Evolutionary conservation across 23 red algal species (phyloP).

Genomic region (Rhodosorus marinus): DNA sequence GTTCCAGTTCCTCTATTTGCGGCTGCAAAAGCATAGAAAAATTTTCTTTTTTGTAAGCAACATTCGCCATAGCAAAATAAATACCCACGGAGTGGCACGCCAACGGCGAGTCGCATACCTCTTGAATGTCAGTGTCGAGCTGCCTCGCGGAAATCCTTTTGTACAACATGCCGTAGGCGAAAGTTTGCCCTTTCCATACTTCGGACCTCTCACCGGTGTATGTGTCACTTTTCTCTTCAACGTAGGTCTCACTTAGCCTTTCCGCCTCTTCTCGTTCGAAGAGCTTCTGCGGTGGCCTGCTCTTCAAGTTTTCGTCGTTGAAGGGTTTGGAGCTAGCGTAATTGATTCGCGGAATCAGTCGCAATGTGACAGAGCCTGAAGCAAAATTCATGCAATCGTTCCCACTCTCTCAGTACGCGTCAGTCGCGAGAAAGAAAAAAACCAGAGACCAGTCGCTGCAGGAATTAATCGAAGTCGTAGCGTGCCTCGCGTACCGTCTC

Average conservation of each 20-base stretch:
- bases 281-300: slow-evolving; percentile 62
- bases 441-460: too few relatives aligned
- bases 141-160: slow-evolving; percentile 35
- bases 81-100: too few relatives aligned
- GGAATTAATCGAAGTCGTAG: too few relatives aligned
- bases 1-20: neutral
- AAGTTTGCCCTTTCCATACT: slow-evolving; percentile 52
- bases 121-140: slow-evolving; percentile 31
- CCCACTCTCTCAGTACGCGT: too few relatives aligned
- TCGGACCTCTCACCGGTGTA: slow-evolving; percentile 70
- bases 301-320: slow-evolving; percentile 11
- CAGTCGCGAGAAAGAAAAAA: too few relatives aligned
- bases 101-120: too few relatives aligned
- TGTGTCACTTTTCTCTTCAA: slow-evolving; percentile 12
- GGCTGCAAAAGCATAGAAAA: too few relatives aligned
- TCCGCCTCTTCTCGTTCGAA: slow-evolving; percentile 61
- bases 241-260: slow-evolving; percentile 9
- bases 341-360: slow-evolving; percentile 76
- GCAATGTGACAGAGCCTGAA: slow-evolving; percentile 30
- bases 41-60: too few relatives aligned
- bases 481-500: too few relatives aligned
- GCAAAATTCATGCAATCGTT: too few relatives aligned
- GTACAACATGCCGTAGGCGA: slow-evolving; percentile 59
- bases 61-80: too few relatives aligned
- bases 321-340: slow-evolving; percentile 32